Percentiles rank a stretch among this genome's conserved stretches.
Evolutionary conservation across 345 rosid species (phyloP).

Genomic region (Excoecaria cochinchinensis): DNA sequence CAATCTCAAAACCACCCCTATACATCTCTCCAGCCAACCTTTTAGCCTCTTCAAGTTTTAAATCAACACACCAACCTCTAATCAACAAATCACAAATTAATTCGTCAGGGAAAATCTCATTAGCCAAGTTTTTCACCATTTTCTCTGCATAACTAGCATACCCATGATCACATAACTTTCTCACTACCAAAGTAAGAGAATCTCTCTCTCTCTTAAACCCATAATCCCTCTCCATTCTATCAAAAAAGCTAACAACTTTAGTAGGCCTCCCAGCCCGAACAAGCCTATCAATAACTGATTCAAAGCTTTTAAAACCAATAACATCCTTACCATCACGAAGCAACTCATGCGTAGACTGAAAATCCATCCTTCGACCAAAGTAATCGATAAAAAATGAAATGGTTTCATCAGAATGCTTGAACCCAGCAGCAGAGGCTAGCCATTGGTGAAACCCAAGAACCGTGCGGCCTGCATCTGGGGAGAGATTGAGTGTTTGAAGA

Average conservation of each 20-base stretch:
- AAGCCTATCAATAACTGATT: slow-evolving; percentile 61
- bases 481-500: slow-evolving; percentile 56
- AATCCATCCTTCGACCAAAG: slow-evolving; percentile 90
- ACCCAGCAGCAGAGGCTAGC: slow-evolving; percentile 45
- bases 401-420: slow-evolving; percentile 71
- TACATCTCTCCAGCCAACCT: slow-evolving; percentile 88
- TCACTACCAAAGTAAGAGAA: slow-evolving; percentile 59
- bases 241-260: slow-evolving; percentile 66
- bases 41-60: slow-evolving; percentile 83
- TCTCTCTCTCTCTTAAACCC: slow-evolving; percentile 70
- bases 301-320: slow-evolving; percentile 49
- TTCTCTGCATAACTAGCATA: slow-evolving; percentile 78
- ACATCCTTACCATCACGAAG: slow-evolving; percentile 49
- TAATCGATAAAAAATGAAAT: slow-evolving; percentile 69
- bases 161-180: slow-evolving; percentile 68
- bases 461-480: slow-evolving; percentile 79
- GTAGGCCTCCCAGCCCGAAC: slow-evolving; percentile 74
- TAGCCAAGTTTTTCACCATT: slow-evolving; percentile 73
- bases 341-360: slow-evolving; percentile 73
- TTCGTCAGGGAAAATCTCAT: slow-evolving; percentile 89
- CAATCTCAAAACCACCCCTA: slow-evolving; percentile 92
- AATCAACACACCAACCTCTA: slow-evolving; percentile 86
- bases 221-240: slow-evolving; percentile 73
- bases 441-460: slow-evolving; percentile 70
- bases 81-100: slow-evolving; percentile 73